A percentile compares a stretch with the other conserved stretches of the same genome.
Conservation (phyloP, 192 early-diverging fungal species). For the Coemansia guatemalensis region DNA sequence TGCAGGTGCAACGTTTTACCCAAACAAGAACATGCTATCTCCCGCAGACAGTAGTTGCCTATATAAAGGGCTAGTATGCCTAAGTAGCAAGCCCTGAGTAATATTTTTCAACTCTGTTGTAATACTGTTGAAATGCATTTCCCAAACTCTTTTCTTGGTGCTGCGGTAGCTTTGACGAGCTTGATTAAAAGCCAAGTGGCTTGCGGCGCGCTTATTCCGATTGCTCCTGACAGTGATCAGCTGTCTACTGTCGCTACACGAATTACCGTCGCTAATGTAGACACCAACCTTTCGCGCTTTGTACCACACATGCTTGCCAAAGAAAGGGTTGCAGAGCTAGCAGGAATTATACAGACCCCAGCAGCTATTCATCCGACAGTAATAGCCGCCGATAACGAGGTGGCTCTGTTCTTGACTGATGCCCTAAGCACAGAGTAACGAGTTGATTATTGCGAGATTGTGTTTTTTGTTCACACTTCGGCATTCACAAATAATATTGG, state of each 20-base stretch:
- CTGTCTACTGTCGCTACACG: slow-evolving; percentile 2
- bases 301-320: slow-evolving; percentile 27
- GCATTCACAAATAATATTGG: too few relatives aligned
- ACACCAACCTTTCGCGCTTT: slow-evolving; percentile 40
- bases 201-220: slow-evolving; percentile 2
- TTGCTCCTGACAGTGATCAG: neutral
- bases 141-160: neutral
- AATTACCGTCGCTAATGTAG: slow-evolving; percentile 18
- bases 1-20: neutral
- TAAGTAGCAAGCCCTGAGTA: too few relatives aligned
- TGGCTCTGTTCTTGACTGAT: too few relatives aligned
- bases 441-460: too few relatives aligned
- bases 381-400: too few relatives aligned
- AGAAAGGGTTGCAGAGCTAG: slow-evolving; percentile 10
- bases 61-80: too few relatives aligned
- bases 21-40: too few relatives aligned
- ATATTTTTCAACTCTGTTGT: neutral
- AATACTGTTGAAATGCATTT: neutral
- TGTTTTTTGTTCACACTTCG: too few relatives aligned
- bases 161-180: neutral
- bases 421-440: too few relatives aligned
- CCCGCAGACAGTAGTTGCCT: too few relatives aligned
- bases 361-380: too few relatives aligned
- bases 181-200: neutral
- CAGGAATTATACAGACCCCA: too few relatives aligned